Evolutionary conservation across 352 stramenopile genomes (phyloP).

Genomic region (Phytophthora sojae): DNA sequence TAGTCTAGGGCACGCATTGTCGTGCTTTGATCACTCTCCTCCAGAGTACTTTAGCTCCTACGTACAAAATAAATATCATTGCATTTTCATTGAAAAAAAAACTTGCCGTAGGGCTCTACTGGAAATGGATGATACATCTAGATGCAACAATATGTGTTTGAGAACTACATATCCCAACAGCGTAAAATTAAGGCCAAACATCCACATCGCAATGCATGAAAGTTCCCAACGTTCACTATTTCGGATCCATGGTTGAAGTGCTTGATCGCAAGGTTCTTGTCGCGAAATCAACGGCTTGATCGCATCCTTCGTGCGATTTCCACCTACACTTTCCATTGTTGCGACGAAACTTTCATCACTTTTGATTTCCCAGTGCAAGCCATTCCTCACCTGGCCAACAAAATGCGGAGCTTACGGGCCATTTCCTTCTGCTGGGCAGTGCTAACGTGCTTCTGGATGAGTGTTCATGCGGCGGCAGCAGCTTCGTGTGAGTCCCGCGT

Average conservation of each 20-base stretch:
- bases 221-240: conserved; percentile 24
- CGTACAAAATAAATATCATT: conserved; percentile 21
- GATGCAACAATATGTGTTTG: background rate
- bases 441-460: conserved; percentile 9
- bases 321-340: conserved; percentile 1
- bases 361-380: background rate
- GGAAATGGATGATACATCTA: background rate
- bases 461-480: background rate
- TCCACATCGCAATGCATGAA: conserved; percentile 14
- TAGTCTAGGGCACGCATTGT: conserved; percentile 17
- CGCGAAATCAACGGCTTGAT: background rate
- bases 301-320: conserved; percentile 13
- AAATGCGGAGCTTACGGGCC: conserved; percentile 5
- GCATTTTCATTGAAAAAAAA: conserved; percentile 7
- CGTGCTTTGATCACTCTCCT: conserved; percentile 26
- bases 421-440: conserved; percentile 9
- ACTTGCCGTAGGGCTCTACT: background rate
- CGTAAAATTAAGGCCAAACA: no score
- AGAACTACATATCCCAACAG: background rate
- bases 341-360: background rate
- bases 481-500: conserved; percentile 21
- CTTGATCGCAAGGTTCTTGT: conserved; percentile 17
- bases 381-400: background rate
- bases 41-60: conserved; percentile 21
- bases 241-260: background rate